Evolutionary conservation across 1,139 yeast species (phyloP), one percentile per base, ranked within the genome.

Genomic region (Geotrichum restrictum): DNA sequence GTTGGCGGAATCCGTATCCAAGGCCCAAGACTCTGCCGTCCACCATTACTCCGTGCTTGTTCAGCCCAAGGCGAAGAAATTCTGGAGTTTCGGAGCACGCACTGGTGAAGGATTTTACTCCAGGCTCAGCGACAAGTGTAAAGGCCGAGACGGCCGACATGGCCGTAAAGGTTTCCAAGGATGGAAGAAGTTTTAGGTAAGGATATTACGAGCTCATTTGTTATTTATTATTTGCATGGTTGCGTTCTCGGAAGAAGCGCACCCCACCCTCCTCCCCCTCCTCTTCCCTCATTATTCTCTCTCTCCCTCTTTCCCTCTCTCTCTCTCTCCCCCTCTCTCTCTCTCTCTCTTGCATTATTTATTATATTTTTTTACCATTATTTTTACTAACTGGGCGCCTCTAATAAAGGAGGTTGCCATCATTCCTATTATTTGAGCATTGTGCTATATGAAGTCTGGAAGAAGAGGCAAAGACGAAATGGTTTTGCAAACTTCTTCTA

Each of bases 381-480:
- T 13, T 40, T 24, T 40, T 40, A 40, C 43, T 40, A 40, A 40
- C 43, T 40, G 43, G 33, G 43, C 43, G 24, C 43, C 43, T 40
- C 43, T 40, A 40, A 13, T 10, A 24, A 3, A 22, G 22, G 43
- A 40, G 43, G 43, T 13, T 40, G 43, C 43, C 33, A 27, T 13
- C n/a, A 22, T 18, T 38, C 41, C n/a, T 38, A 38, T 38, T 5
- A 24, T 24, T 40, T 40, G 43, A 40, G 29, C 43, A 11, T 21
- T 40, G 43, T 21, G 32, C 41, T 38, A 38, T 14, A 24, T 38
- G 41, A 18, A 13, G 24, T 38, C 18, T 34, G 37, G n/a, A 16
- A 34, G 14, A 34, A 21, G 22, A 38, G 29, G 41, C 41, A 38
- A n/a, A 38, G 41, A 38, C 14, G n/a, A 38, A 14, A 13, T 6